Conservation (phyloP, 345 rosid genomes). For the Ceriops tagal region DNA sequence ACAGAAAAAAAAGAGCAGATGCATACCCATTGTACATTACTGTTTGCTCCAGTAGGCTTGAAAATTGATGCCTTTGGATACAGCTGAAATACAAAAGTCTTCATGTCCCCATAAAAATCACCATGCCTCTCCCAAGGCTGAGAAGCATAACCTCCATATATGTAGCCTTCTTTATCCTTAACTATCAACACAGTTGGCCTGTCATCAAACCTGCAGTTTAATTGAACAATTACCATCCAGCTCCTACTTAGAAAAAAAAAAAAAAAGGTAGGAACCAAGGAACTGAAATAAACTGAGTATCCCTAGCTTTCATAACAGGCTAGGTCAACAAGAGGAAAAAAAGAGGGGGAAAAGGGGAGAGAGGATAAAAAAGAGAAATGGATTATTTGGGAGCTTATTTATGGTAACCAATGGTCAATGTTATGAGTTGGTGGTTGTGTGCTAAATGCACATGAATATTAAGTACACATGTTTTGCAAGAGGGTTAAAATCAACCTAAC, state of each 20-base stretch:
- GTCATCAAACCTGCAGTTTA: conserved; percentile 58
- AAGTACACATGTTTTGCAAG: conserved; percentile 3
- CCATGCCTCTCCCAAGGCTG: conserved; percentile 83
- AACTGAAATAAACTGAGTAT: conserved; percentile 13
- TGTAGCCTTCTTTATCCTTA: conserved; percentile 73
- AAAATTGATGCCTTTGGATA: conserved; percentile 61
- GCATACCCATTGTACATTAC: conserved; percentile 81
- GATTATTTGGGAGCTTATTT: background rate
- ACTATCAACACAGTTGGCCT: conserved; percentile 62
- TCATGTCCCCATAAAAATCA: conserved; percentile 92
- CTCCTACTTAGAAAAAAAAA: conserved; percentile 5
- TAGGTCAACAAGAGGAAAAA: background rate
- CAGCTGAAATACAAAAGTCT: conserved; percentile 82
- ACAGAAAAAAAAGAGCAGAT: conserved; percentile 2
- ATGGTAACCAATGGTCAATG: background rate
- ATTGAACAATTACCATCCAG: conserved; percentile 25
- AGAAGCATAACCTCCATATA: conserved; percentile 90
- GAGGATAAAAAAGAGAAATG: background rate
- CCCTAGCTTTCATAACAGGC: background rate
- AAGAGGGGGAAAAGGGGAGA: conserved; percentile 1
- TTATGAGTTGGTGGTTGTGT: background rate
- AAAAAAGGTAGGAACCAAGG: conserved; percentile 15
- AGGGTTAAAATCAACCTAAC: conserved; percentile 1
- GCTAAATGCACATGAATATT: background rate
- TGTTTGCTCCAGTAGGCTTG: conserved; percentile 87